A percentile compares a stretch with the other conserved stretches of the same genome.
Conservation (phyloP, 345 rosid genomes). For the Euphorbia peplus region DNA sequence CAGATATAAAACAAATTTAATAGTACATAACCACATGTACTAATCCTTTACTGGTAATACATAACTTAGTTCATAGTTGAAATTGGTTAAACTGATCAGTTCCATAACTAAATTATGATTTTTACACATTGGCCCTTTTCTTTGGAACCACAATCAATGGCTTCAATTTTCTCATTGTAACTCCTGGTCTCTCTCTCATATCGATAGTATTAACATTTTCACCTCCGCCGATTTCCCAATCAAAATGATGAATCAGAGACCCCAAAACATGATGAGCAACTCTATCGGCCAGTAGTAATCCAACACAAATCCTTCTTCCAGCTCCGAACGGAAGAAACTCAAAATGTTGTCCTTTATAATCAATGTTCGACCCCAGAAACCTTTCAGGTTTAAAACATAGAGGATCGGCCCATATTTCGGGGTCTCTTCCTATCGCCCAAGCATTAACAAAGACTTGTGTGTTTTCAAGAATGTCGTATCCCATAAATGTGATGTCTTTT, state of each 20-base stretch:
- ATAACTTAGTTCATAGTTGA: too few species aligned
- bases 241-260: slow-evolving; percentile 43
- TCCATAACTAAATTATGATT: too few species aligned
- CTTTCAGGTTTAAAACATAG: slow-evolving; percentile 38
- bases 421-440: slow-evolving; percentile 70
- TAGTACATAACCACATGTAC: too few species aligned
- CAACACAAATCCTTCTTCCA: slow-evolving; percentile 48
- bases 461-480: slow-evolving; percentile 44
- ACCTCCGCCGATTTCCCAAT: background rate
- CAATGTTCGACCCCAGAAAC: slow-evolving; percentile 36
- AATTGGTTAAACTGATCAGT: too few species aligned
- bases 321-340: slow-evolving; percentile 50
- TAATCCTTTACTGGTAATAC: too few species aligned
- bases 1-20: too few species aligned
- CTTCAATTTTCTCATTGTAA: background rate
- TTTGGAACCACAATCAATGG: background rate
- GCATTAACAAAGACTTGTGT: slow-evolving; percentile 50
- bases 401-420: slow-evolving; percentile 45
- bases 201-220: background rate
- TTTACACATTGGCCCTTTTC: too few species aligned
- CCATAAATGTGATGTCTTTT: slow-evolving; percentile 45
- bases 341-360: slow-evolving; percentile 40
- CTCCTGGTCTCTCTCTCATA: background rate
- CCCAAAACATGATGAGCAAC: slow-evolving; percentile 29
- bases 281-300: slow-evolving; percentile 37